These are phyloP conservation scores for Axilococcus clingmanii DNA, from an alignment of 139 green algal genomes.

Conservation along the genomic window DNA sequence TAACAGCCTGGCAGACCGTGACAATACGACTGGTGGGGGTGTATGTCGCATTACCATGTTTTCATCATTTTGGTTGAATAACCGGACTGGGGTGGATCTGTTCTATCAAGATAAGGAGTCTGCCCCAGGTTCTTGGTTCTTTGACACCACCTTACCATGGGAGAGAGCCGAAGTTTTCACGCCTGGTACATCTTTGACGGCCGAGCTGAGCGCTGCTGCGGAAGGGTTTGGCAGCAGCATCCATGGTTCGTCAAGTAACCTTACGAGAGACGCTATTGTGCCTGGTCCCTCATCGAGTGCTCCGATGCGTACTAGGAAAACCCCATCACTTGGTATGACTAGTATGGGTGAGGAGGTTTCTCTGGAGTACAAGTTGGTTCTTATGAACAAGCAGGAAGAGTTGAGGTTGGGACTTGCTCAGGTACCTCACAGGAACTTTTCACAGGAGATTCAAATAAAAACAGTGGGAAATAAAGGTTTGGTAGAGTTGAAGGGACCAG, in stretches of 20 bases:
- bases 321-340: not conserved
- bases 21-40: not conserved
- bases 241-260: not conserved
- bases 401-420: slow-evolving; percentile 29
- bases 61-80: slow-evolving; percentile 70
- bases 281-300: no score
- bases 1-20: slow-evolving; percentile 35
- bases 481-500: slow-evolving; percentile 7
- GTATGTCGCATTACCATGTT: slow-evolving; percentile 44
- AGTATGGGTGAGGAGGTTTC: not conserved
- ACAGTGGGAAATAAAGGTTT: slow-evolving; percentile 32
- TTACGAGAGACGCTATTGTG: not conserved
- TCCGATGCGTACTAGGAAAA: not conserved
- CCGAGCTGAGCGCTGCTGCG: not conserved
- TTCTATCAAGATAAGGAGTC: slow-evolving; percentile 44
- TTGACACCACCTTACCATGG: slow-evolving; percentile 24
- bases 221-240: not conserved
- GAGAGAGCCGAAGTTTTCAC: slow-evolving; percentile 33
- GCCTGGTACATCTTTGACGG: slow-evolving; percentile 29
- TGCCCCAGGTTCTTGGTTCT: slow-evolving; percentile 18
- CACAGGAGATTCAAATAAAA: slow-evolving; percentile 23
- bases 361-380: slow-evolving; percentile 30
- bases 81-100: slow-evolving; percentile 68
- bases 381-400: slow-evolving; percentile 66
- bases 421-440: slow-evolving; percentile 17